Base-by-base conservation (phyloP, 495 filamentous ascomycete species). In the Penicillium argentinense region DNA sequence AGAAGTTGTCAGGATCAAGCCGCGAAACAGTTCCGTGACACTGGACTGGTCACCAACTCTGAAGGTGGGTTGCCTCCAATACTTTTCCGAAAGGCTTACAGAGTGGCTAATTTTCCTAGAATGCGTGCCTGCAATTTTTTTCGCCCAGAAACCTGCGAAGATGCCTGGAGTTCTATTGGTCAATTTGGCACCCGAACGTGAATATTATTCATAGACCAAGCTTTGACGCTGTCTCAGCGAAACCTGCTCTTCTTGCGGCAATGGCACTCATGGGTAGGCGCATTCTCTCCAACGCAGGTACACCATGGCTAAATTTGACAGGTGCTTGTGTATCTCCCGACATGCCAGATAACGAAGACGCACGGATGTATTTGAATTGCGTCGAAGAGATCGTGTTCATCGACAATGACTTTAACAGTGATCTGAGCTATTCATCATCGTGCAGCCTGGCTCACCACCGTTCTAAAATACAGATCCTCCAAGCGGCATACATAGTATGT, bases 401-500 rank as follows among this genome's bases (percentile, higher is more conserved):
- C 3, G 57, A 60, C 17, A 54, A 60, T 8, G 54, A 57, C 38
- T 60, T 60, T 32, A 57, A 60, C 43, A 51, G 44, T 45, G 54
- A 57, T 28, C n/a, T 47, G 25, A 39, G 34, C 21, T 50, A 42
- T 26, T 24, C 47, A 2, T 19, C 30, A 1, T 39, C 30, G 2
- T 37, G 26, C 0, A 44, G 29, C 19, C 39, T 56, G 21, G 23
- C 33, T 1, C 33, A 19, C 0, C 45, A 57, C 25, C 27, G 47
- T 8, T 47, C 45, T 27, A 57, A 54, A 18, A 33, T 60, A 1
- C 57, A 57, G 21, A 47, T 51, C 5, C 37, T 60, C 4, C 57
- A 63, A 22, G 60, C 57, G n/a, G 53, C 60, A 3, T 63, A 60
- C 29, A 52, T 63, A 28, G 60, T 60, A 18, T 60, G 57, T 28